Percentiles rank a stretch among this genome's conserved stretches.
Evolutionary conservation across 2,329 filamentous ascomycete species (phyloP).

Genomic region (Tolypocladium sp.): DNA sequence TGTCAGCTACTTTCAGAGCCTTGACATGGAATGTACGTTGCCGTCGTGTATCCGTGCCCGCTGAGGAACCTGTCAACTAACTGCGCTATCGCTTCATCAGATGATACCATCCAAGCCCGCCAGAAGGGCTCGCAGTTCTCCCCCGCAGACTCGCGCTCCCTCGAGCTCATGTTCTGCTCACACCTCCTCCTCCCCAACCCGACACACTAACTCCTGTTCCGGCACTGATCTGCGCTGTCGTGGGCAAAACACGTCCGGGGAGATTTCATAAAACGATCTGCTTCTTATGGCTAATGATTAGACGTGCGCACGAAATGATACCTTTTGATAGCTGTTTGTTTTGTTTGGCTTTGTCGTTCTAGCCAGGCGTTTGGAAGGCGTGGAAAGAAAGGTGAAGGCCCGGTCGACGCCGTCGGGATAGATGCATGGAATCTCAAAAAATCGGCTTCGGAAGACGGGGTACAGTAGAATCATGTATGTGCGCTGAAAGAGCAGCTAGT

Average conservation of each 20-base stretch:
- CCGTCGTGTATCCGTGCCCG: not conserved
- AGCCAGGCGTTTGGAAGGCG: not conserved
- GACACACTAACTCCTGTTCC: not conserved
- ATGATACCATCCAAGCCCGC: conserved; percentile 28
- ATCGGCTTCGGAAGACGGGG: not conserved
- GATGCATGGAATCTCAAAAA: not conserved
- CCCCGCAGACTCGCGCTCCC: conserved; percentile 37
- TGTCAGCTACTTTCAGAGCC: conserved; percentile 42
- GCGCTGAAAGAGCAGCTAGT: not conserved
- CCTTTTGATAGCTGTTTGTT: conserved; percentile 6
- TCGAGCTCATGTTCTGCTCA: conserved; percentile 41
- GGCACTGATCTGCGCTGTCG: not conserved
- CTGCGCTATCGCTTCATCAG: conserved; percentile 6
- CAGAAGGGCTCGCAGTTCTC: conserved; percentile 44
- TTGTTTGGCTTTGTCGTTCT: not conserved
- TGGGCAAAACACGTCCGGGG: not conserved
- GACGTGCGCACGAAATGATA: conserved; percentile 17
- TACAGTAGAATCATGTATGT: not conserved
- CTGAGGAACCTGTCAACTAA: not conserved
- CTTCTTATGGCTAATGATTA: conserved; percentile 18
- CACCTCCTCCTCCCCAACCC: conserved; percentile 33
- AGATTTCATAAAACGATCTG: not conserved
- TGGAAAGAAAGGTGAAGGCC: not conserved
- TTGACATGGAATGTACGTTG: conserved; percentile 49
- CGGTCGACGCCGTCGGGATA: not conserved